phyloP scores from a whole-genome alignment of 2,329 filamentous ascomycete species.

The Trichoderma polysporum region DNA sequence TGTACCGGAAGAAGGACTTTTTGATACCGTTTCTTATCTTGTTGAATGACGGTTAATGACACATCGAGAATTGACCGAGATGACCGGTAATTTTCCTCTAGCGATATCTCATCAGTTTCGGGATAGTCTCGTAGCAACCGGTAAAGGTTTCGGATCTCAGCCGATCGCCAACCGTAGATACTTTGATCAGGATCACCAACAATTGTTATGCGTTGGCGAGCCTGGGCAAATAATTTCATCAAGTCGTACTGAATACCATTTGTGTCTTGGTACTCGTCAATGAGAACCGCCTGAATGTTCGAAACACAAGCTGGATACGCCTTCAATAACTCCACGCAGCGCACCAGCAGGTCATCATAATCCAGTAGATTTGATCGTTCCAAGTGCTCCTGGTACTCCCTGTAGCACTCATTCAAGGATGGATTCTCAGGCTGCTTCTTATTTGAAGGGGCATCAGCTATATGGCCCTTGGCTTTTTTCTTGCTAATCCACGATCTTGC shows the following conservation, averaged over 20 bases:
- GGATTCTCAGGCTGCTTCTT: conserved; percentile 43
- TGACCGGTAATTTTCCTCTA: conserved; percentile 94
- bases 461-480: conserved; percentile 57
- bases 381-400: conserved; percentile 76
- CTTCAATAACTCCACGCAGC: conserved; percentile 76
- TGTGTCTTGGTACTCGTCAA: conserved; percentile 97
- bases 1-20: conserved; percentile 82
- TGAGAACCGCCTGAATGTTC: conserved; percentile 86
- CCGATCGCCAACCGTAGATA: conserved; percentile 94
- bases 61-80: conserved; percentile 79
- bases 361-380: conserved; percentile 79
- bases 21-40: conserved; percentile 76
- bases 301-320: conserved; percentile 76
- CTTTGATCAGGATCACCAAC: conserved; percentile 97
- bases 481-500: conserved; percentile 77
- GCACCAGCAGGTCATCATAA: conserved; percentile 87
- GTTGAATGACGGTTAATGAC: conserved; percentile 84
- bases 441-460: conserved; percentile 41
- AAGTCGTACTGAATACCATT: conserved; percentile 94
- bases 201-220: conserved; percentile 76
- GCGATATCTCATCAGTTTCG: conserved; percentile 74
- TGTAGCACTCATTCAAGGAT: conserved; percentile 67
- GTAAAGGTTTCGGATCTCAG: conserved; percentile 84
- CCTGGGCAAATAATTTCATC: conserved; percentile 81
- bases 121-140: conserved; percentile 76